Conservation (phyloP, 2,329 filamentous ascomycete species). For the Sporothrix phasma region DNA sequence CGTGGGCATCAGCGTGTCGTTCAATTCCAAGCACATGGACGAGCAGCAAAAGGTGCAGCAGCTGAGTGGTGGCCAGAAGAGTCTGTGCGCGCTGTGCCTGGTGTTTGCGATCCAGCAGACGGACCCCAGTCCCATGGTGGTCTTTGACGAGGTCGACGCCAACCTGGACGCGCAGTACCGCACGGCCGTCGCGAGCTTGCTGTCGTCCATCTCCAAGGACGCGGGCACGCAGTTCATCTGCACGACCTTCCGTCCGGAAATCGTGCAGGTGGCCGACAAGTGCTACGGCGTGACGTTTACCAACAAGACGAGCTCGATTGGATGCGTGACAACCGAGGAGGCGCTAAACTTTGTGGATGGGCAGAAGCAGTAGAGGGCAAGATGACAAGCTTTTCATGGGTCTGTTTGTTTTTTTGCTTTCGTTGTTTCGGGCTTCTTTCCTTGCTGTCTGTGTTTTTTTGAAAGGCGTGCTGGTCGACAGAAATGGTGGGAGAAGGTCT, state of each 20-base stretch:
- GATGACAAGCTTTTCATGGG: neutral
- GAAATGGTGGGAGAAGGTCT: neutral
- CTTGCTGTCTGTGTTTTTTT: neutral
- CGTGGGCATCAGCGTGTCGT: slow-evolving; percentile 93
- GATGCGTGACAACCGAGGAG: slow-evolving; percentile 77
- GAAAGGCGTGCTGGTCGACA: slow-evolving; percentile 14
- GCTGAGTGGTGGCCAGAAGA: slow-evolving; percentile 94
- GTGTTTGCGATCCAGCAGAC: slow-evolving; percentile 99
- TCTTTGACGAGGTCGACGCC: slow-evolving; percentile 98
- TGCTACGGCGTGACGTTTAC: slow-evolving; percentile 93
- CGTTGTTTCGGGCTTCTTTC: neutral
- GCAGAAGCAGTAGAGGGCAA: slow-evolving; percentile 37
- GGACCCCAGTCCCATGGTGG: slow-evolving; percentile 95
- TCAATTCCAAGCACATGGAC: slow-evolving; percentile 91
- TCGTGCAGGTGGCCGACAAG: slow-evolving; percentile 90
- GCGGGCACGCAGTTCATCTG: slow-evolving; percentile 81
- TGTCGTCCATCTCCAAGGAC: slow-evolving; percentile 64
- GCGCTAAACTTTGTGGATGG: slow-evolving; percentile 92
- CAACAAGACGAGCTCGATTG: slow-evolving; percentile 90
- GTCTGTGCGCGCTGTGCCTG: slow-evolving; percentile 91
- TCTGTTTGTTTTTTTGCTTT: neutral
- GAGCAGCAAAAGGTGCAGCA: slow-evolving; percentile 98
- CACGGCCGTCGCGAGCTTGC: slow-evolving; percentile 83
- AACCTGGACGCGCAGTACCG: slow-evolving; percentile 97
- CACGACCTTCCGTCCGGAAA: slow-evolving; percentile 96